Base-by-base conservation (phyloP, 176 grass and related monocot species). In the Pontederia paniculata region DNA sequence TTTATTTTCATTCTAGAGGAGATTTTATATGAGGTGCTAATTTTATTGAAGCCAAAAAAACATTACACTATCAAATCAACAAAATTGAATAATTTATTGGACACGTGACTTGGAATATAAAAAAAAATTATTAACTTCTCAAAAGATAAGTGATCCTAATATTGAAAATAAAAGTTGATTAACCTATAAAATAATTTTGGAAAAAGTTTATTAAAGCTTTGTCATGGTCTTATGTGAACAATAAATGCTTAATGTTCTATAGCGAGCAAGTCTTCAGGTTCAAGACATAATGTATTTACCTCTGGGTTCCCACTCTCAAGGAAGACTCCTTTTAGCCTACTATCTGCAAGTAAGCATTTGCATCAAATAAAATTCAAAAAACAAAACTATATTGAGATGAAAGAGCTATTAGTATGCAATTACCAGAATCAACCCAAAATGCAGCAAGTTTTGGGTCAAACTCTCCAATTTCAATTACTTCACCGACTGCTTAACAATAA, bases 401-500 rank as follows among this genome's bases (percentile, higher is more conserved):
- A 65, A 48, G n/a, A 60, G 17, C 67, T n/a, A 25, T 55, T 25
- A 17, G 43, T 12, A 28, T 47, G 10, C 15, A 23, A 49, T 67
- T 87, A 96, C 91, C 91, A 69, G 79, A 76, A 75, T 89, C 79
- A 52, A 89, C 73, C 91, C 91, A 96, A 73, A 96, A 96, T 49
- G 71, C 73, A 56, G 79, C 79, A 23, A 96, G 71, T 71, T 96
- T 96, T 15, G 77, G 86, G 59, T 89, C 86, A 45, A 96, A 96
- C 74, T 72, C 86, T 42, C 91, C 91, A 54, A 96, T 70, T 78
- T 89, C 91, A 76, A 96, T 54, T 60, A 86, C 72, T 49, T 96
- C 91, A 43, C 86, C 91, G 79, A 87, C 91, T 96, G 79, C 13
- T 56, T 58, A 78, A 74, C 54, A 14, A 23, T 83, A 37, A 55